Evolutionary conservation across 2,329 filamentous ascomycete species (phyloP), one percentile per base, ranked within the genome.

Genomic region (Fusarium chlamydosporum): DNA sequence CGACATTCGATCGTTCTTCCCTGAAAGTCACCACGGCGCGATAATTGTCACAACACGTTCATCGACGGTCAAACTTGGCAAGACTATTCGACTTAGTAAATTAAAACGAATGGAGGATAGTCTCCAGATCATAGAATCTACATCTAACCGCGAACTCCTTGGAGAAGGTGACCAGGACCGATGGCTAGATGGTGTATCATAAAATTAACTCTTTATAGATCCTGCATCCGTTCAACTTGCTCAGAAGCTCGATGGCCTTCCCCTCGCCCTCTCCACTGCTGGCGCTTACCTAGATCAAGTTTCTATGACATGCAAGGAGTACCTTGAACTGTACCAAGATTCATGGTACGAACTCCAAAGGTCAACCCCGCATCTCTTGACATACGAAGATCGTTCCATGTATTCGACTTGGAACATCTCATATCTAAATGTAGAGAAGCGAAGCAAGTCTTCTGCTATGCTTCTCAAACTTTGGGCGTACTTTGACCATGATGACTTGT

Each of bases 401-500:
- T 48, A 37, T 15, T 48, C 31, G 27, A 48, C 18, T 26, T 48
- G 31, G 45, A 37, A 37, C 31, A 34, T 47, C 29, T 47, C 45
- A 5, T 47, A 34, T 26, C 18, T 15, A 9, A 47, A 47, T n/a
- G 45, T 47, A n/a, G 12, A 47, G 45, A 35, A 47, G 35, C n/a
- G 3, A 23, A 47, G 20, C 6, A 23, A 23, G 45, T 35, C 45
- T 26, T 47, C 45, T 47, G 18, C 45, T 11, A 47, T 47, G 18
- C 45, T 47, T 35, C 45, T 47, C 6, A 47, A 26, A 18, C 45
- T 47, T 47, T 47, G 18, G 45, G 45, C 45, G 6, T 47, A 47
- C 29, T 47, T 47, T n/a, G 18, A 47, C 29, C 45, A 47, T 16
- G n/a, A 47, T 23, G 45, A 47, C 29, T 47, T 47, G 11, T 47